Percentiles rank a stretch among this genome's conserved stretches.
These are phyloP conservation scores for Cryptosporidium muris DNA, from an alignment of 169 alveolate genomes.

Conservation along the genomic window DNA sequence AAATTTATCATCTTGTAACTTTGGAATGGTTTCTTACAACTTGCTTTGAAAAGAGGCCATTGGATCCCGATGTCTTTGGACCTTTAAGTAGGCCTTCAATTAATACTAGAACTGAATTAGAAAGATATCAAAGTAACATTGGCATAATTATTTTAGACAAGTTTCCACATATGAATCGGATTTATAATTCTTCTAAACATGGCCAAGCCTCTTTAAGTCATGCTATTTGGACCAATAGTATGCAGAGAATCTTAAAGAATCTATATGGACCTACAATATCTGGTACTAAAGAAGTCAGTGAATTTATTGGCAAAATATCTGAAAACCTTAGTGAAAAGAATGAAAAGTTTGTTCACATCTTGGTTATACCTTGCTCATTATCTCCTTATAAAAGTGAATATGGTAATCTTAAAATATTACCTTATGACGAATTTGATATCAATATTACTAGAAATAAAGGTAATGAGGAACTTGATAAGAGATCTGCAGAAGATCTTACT, in stretches of 20 bases:
- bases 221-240: conserved; percentile 60
- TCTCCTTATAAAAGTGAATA: neutral
- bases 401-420: too few species aligned
- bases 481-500: neutral
- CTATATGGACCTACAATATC: conserved; percentile 20
- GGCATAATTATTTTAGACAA: conserved; percentile 32
- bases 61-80: conserved; percentile 62
- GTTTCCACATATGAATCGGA: conserved; percentile 59
- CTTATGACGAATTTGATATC: too few species aligned
- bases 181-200: conserved; percentile 56
- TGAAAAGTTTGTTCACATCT: neutral
- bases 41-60: conserved; percentile 50
- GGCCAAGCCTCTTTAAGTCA: conserved; percentile 55
- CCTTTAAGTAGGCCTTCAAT: conserved; percentile 43
- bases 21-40: conserved; percentile 63
- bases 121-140: neutral
- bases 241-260: conserved; percentile 51
- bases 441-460: too few species aligned
- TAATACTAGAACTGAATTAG: neutral
- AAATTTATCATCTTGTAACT: conserved; percentile 33
- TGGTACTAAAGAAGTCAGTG: conserved; percentile 4
- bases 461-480: neutral
- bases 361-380: conserved; percentile 31
- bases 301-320: neutral
- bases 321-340: conserved; percentile 3